A percentile compares a stretch with the other conserved stretches of the same genome.
phyloP scores from a whole-genome alignment of 805 yeast species.

The Sungouiozyma intestinalis region DNA sequence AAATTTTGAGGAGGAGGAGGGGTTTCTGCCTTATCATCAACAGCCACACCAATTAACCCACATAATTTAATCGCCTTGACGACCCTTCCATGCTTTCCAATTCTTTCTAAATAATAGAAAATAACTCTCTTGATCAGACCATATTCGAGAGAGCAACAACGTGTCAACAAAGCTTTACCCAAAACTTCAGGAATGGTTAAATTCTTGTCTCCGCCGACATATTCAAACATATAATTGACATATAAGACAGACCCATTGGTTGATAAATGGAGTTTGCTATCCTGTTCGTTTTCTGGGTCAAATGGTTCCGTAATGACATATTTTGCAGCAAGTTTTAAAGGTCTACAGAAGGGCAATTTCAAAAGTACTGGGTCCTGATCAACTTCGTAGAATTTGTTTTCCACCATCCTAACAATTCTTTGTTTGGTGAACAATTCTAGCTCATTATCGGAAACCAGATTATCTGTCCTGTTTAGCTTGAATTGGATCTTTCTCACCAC shows the following conservation, averaged over 20 bases:
- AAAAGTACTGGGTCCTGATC: conserved; percentile 40
- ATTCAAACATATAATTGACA: conserved; percentile 10
- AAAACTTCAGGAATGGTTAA: conserved; percentile 8
- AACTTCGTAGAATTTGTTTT: conserved; percentile 45
- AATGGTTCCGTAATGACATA: conserved; percentile 15
- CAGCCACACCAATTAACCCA: conserved; percentile 47
- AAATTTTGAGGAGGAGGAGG: neutral
- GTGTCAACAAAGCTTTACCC: conserved; percentile 3
- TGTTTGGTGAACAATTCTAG: conserved; percentile 28
- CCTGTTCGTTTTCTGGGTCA: conserved; percentile 4
- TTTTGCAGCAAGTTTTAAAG: conserved; percentile 27
- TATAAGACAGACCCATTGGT: conserved; percentile 6
- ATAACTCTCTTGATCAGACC: conserved; percentile 10
- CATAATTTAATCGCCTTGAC: conserved; percentile 47
- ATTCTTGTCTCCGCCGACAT: conserved; percentile 1
- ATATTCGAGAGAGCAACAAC: conserved; percentile 7
- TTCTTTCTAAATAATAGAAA: conserved; percentile 17
- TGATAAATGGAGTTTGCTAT: conserved; percentile 4
- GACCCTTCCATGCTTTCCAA: conserved; percentile 34
- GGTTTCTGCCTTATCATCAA: conserved; percentile 1
- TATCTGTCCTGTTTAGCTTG: conserved; percentile 19
- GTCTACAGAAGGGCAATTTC: conserved; percentile 37
- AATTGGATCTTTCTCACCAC: conserved; percentile 21
- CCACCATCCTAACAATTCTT: conserved; percentile 41
- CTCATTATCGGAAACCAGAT: conserved; percentile 9